Percentiles rank a stretch among this genome's conserved stretches.
Evolutionary conservation across 441 rosid genomes (phyloP).

Genomic region (Erodium texanum): DNA sequence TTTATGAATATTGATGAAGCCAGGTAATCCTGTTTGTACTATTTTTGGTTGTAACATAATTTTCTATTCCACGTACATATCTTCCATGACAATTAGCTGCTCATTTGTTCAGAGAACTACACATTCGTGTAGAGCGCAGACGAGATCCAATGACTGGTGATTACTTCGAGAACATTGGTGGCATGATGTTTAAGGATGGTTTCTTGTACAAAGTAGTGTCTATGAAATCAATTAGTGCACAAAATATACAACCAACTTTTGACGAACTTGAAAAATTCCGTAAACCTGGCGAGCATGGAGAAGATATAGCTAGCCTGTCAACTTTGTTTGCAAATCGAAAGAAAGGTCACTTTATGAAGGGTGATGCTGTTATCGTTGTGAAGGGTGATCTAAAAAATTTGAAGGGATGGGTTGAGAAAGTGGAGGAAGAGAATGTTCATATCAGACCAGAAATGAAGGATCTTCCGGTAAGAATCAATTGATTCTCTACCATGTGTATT

Average conservation of each 20-base stretch:
- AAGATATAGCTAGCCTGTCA: constrained; percentile 68
- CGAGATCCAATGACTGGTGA: constrained; percentile 86
- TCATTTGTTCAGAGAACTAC: constrained; percentile 53
- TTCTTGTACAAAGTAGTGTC: constrained; percentile 82
- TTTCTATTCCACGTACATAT: background rate
- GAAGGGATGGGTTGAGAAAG: constrained; percentile 98
- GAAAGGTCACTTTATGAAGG: constrained; percentile 96
- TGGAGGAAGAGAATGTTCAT: constrained; percentile 88
- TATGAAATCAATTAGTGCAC: constrained; percentile 70
- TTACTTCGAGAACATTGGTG: constrained; percentile 75
- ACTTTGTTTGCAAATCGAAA: constrained; percentile 85
- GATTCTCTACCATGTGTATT: constrained; percentile 11
- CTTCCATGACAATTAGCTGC: constrained; percentile 5
- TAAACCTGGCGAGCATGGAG: constrained; percentile 71
- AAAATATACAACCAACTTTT: constrained; percentile 77
- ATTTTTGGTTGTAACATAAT: constrained; percentile 6
- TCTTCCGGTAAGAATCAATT: constrained; percentile 67
- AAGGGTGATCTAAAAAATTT: constrained; percentile 92
- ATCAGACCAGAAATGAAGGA: constrained; percentile 85
- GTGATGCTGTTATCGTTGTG: constrained; percentile 88
- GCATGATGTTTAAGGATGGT: constrained; percentile 85
- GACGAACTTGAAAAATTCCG: constrained; percentile 94
- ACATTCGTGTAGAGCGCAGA: constrained; percentile 88
- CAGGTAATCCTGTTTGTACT: constrained; percentile 36
- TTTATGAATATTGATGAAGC: constrained; percentile 96